Percentiles rank a stretch among this genome's conserved stretches.
phyloP scores from a whole-genome alignment of 805 yeast genomes.

The Saccharomycopsis sp. region DNA sequence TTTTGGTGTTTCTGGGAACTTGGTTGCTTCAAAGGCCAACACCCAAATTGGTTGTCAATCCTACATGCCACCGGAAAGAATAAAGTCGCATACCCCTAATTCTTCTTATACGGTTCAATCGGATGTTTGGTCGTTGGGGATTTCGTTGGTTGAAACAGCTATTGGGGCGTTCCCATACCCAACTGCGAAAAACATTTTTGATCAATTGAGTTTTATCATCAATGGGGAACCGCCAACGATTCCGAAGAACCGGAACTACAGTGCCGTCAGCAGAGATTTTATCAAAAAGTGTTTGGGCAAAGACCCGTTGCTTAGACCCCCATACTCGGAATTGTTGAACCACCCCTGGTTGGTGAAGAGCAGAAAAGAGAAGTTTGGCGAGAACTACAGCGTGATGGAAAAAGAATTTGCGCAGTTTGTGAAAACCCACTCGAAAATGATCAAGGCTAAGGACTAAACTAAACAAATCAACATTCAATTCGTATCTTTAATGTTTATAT shows the following conservation, averaged over 20 bases:
- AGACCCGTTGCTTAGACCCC: slow-evolving; percentile 72
- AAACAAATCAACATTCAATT: too few relatives aligned
- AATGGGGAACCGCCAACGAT: slow-evolving; percentile 86
- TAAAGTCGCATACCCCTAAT: slow-evolving; percentile 56
- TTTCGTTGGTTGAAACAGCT: slow-evolving; percentile 79
- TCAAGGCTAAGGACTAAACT: too few relatives aligned
- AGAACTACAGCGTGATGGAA: slow-evolving; percentile 12
- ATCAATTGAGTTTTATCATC: slow-evolving; percentile 93
- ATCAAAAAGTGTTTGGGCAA: slow-evolving; percentile 72
- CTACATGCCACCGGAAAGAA: slow-evolving; percentile 98
- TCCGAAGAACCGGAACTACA: slow-evolving; percentile 47
- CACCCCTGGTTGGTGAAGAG: slow-evolving; percentile 68
- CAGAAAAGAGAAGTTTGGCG: slow-evolving; percentile 25
- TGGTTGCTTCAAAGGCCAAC: slow-evolving; percentile 89
- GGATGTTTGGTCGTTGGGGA: slow-evolving; percentile 92
- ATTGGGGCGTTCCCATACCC: slow-evolving; percentile 94
- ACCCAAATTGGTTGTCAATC: slow-evolving; percentile 97
- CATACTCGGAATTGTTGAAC: slow-evolving; percentile 60
- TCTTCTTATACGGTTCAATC: slow-evolving; percentile 84
- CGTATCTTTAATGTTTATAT: too few relatives aligned
- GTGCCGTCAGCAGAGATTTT: slow-evolving; percentile 73
- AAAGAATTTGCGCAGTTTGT: slow-evolving; percentile 27
- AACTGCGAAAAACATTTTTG: slow-evolving; percentile 83
- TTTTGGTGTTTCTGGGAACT: slow-evolving; percentile 91
- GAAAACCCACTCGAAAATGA: slow-evolving; percentile 6